Percentiles rank a stretch among this genome's conserved stretches.
Evolutionary conservation across 2,329 filamentous ascomycete genomes (phyloP).

Genomic region (Trichoderma lentiforme): DNA sequence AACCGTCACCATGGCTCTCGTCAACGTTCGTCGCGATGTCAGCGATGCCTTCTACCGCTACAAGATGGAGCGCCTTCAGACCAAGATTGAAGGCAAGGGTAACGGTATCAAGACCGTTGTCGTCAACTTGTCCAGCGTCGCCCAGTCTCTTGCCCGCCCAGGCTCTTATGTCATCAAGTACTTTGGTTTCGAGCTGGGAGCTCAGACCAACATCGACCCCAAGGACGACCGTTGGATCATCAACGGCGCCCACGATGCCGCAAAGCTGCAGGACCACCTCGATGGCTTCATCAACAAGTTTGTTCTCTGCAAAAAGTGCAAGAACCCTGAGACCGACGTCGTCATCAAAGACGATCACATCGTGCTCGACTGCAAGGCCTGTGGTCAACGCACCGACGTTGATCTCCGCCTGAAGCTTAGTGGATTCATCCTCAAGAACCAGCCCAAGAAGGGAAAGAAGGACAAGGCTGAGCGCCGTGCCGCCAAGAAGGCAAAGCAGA

Average conservation of each 20-base stretch:
- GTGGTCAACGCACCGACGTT: constrained; percentile 87
- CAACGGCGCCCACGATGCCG: constrained; percentile 93
- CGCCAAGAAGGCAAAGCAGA: constrained; percentile 83
- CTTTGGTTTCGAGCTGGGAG: constrained; percentile 97
- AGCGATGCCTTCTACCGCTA: constrained; percentile 99
- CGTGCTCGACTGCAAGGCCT: constrained; percentile 96
- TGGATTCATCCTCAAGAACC: constrained; percentile 95
- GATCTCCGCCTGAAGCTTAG: constrained; percentile 93
- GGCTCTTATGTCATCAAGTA: constrained; percentile 98
- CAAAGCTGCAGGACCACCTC: constrained; percentile 95
- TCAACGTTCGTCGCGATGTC: constrained; percentile 98
- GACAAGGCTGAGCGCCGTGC: constrained; percentile 93
- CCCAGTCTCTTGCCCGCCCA: constrained; percentile 85
- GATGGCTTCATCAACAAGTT: constrained; percentile 99
- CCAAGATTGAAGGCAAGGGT: constrained; percentile 99
- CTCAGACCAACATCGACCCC: constrained; percentile 96
- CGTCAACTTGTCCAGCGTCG: constrained; percentile 93
- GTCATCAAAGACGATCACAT: constrained; percentile 92
- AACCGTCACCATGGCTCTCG: constrained; percentile 81
- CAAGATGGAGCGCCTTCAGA: constrained; percentile 99
- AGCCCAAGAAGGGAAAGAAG: constrained; percentile 91
- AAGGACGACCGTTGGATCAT: constrained; percentile 99
- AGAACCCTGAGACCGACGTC: constrained; percentile 97
- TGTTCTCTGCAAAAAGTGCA: constrained; percentile 99
- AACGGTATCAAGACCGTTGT: constrained; percentile 99